Evolutionary conservation across 2,329 filamentous ascomycete genomes (phyloP), one percentile per base, ranked within the genome.

Genomic region (Xylariaceae sp.): DNA sequence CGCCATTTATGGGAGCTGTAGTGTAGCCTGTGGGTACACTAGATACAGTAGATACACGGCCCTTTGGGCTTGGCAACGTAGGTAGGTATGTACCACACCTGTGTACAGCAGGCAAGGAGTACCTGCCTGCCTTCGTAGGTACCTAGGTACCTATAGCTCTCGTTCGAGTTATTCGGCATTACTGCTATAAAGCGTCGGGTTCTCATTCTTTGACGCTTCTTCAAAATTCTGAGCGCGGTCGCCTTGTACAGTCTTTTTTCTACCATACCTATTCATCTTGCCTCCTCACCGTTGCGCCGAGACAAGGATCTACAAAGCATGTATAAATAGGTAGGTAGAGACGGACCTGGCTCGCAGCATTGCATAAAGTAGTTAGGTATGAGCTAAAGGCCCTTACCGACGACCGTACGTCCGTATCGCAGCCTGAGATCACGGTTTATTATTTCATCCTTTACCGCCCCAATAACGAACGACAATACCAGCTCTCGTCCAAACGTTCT

Each of bases 301-400:
- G 41, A 43, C 41, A 43, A 21, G 41, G 29, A 13, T 18, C 22
- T 13, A 43, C 41, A 26, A 19, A 43, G 41, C 21, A 16, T 37
- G 36, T 15, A 16, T 29, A 10, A 15, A 36, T 37, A 13, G 29
- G 19, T 22, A 15, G n/a, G n/a, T n/a, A n/a, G n/a, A n/a, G 19
- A n/a, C 12, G 22, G 21, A 30, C 39, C 49, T 40, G 49, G 29
- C 21, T 51, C 44, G 40, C 49, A 42, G 48, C 48, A 45, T 45
- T 40, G 49, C 48, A 51, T 51, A 9, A 29, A 22, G 26, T 41
- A 30, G 7, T 30, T 10, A 26, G 32, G 19, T 50, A 50, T 34
- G 21, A 39, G 49, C 49, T 29, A 45, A n/a, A 45, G 49, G 30
- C 21, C 18, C 36, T 51, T 43, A 16, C 18, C n/a, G n/a, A n/a